Evolutionary conservation across 2,329 filamentous ascomycete genomes (phyloP).

Genomic region (Neophaeococcomyces aloes): DNA sequence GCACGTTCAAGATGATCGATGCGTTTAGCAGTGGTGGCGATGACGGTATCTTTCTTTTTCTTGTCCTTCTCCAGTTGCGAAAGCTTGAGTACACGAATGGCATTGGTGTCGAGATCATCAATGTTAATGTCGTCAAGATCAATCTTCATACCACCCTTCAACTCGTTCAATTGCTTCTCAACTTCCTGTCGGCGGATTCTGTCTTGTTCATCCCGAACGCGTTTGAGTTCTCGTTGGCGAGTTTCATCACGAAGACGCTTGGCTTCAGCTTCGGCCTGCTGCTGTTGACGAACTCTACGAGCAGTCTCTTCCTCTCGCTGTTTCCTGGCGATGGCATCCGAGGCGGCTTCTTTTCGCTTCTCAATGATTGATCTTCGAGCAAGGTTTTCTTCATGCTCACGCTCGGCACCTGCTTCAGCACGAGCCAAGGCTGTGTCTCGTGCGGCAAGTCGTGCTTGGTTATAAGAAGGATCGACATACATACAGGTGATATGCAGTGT

Average conservation of each 20-base stretch:
- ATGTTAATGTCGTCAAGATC: conserved; percentile 63
- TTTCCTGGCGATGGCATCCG: conserved; percentile 73
- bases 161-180: conserved; percentile 81
- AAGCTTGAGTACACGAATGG: conserved; percentile 87
- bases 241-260: conserved; percentile 86
- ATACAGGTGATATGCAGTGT: conserved; percentile 87
- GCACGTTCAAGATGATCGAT: conserved; percentile 96
- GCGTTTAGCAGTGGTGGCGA: conserved; percentile 85
- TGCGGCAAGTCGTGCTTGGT: conserved; percentile 66
- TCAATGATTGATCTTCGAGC: conserved; percentile 83
- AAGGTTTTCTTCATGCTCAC: conserved; percentile 79
- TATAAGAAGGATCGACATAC: conserved; percentile 87
- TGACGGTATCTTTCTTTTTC: conserved; percentile 84
- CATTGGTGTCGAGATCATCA: conserved; percentile 76
- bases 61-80: conserved; percentile 96
- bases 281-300: conserved; percentile 76
- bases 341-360: conserved; percentile 94
- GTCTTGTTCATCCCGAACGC: conserved; percentile 76
- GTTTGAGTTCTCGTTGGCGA: conserved; percentile 76
- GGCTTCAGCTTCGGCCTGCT: conserved; percentile 80
- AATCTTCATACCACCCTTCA: conserved; percentile 82
- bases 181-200: conserved; percentile 87
- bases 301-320: conserved; percentile 87
- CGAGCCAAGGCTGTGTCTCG: conserved; percentile 71
- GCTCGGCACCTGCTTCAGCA: conserved; percentile 75